Evolutionary conservation across 2,329 filamentous ascomycete species (phyloP), one percentile per base, ranked within the genome.

Genomic region (Fusarium tupiense): DNA sequence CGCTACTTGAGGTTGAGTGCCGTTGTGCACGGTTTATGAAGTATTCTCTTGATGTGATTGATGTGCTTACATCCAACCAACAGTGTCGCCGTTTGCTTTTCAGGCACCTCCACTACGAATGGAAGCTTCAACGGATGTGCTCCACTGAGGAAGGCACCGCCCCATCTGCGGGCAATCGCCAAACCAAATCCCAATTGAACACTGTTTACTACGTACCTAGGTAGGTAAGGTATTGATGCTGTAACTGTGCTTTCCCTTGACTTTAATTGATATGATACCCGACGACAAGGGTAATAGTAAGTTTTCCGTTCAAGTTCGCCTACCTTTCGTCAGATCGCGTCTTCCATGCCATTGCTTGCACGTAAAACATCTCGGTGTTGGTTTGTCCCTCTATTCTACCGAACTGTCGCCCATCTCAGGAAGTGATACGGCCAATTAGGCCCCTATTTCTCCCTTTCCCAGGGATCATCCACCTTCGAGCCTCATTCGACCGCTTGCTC

Each of bases 401-500:
- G 13, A 61, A 29, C n/a, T 33, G 29, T 72, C 53, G 20, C 40
- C 64, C 44, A 44, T 56, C 41, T 52, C 37, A 47, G 64, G 41
- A 59, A 64, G 58, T 33, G 47, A 67, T 63, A 54, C 40, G 35
- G 65, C 56, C 57, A 40, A 37, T 57, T 58, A 61, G 52, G 52
- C 70, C 71, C 71, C 57, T 72, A 71, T 72, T 61, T 57, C 54
- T 68, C 57, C 62, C 68, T 68, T 47, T 47, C 37, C 38, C 43
- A 72, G 66, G 70, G 61, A 61, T 67, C 60, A 61, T 61, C 53
- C 71, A 58, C 50, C 53, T 60, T 64, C 37, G 46, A 74, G 62
- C 52, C 59, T 74, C 60, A 57, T 52, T 72, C 68, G 71, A 58
- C 71, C 61, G 71, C 59, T 68, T 64, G 38, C 63, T 63, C 54